These are phyloP conservation scores for Fraxinus dipetala DNA, from an alignment of 305 asterid species.

Conservation along the genomic window DNA sequence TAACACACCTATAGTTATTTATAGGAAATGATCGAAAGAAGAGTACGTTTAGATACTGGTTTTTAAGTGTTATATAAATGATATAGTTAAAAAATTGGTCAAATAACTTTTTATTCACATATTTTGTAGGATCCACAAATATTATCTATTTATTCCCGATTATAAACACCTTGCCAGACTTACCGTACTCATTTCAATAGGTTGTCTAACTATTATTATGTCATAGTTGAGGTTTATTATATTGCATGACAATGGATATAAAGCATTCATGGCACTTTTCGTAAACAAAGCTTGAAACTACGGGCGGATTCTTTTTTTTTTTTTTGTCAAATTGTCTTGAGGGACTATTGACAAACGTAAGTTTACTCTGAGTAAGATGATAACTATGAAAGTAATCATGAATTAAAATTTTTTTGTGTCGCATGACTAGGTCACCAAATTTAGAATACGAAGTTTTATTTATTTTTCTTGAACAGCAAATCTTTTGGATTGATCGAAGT, in stretches of 20 bases:
- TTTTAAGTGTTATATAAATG: background rate
- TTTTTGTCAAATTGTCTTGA: background rate
- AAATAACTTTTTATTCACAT: too few species aligned
- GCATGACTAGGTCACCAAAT: background rate
- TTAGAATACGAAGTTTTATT: background rate
- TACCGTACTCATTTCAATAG: background rate
- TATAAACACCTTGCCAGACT: background rate
- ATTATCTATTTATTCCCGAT: too few species aligned
- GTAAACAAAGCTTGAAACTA: background rate
- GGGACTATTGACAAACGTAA: background rate
- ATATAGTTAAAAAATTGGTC: background rate
- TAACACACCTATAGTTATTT: background rate
- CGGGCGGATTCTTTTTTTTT: background rate
- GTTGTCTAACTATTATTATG: background rate
- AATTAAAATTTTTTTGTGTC: too few species aligned
- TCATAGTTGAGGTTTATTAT: too few species aligned
- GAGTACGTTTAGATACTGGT: background rate
- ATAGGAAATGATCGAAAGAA: background rate
- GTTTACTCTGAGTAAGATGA: background rate
- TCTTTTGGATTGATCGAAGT: background rate
- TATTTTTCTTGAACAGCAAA: background rate
- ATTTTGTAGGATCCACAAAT: background rate
- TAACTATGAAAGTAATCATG: background rate
- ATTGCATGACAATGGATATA: background rate
- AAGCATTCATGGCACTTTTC: background rate